Evolutionary conservation across 208 protist genomes (phyloP).

Genomic region (Crithidia expoeki): DNA sequence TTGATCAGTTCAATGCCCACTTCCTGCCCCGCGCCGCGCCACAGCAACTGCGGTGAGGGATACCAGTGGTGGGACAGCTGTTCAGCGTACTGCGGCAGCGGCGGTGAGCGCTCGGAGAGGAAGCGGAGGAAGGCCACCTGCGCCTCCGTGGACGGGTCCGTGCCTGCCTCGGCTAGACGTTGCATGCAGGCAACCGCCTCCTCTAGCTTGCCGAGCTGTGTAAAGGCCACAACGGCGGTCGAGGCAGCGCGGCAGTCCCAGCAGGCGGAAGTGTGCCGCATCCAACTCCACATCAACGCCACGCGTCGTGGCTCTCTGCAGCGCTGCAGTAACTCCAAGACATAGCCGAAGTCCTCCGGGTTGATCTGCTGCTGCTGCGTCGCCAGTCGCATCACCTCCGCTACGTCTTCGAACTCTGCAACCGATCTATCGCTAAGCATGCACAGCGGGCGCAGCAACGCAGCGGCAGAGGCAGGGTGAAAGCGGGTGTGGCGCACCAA

Average conservation of each 20-base stretch:
- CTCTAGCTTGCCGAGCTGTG: slow-evolving; percentile 39
- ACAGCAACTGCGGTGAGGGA: slow-evolving; percentile 24
- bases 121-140: slow-evolving; percentile 61
- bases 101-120: slow-evolving; percentile 40
- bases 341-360: slow-evolving; percentile 55
- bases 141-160: slow-evolving; percentile 51
- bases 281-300: slow-evolving; percentile 70
- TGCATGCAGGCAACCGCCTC: slow-evolving; percentile 72
- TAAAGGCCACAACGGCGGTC: slow-evolving; percentile 56
- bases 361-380: slow-evolving; percentile 49
- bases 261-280: slow-evolving; percentile 79
- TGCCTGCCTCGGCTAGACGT: slow-evolving; percentile 53
- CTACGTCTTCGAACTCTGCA: slow-evolving; percentile 40
- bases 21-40: slow-evolving; percentile 31
- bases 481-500: slow-evolving; percentile 56
- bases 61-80: slow-evolving; percentile 81
- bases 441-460: slow-evolving; percentile 59
- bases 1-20: slow-evolving; percentile 61
- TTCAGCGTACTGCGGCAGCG: slow-evolving; percentile 68
- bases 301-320: slow-evolving; percentile 38
- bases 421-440: slow-evolving; percentile 31
- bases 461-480: slow-evolving; percentile 36
- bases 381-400: slow-evolving; percentile 52
- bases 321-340: slow-evolving; percentile 50
- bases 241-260: slow-evolving; percentile 71